A percentile compares a stretch with the other conserved stretches of the same genome.
Evolutionary conservation across 164 flowering plant genomes (phyloP).

Genomic region (Platanus orientalis): DNA sequence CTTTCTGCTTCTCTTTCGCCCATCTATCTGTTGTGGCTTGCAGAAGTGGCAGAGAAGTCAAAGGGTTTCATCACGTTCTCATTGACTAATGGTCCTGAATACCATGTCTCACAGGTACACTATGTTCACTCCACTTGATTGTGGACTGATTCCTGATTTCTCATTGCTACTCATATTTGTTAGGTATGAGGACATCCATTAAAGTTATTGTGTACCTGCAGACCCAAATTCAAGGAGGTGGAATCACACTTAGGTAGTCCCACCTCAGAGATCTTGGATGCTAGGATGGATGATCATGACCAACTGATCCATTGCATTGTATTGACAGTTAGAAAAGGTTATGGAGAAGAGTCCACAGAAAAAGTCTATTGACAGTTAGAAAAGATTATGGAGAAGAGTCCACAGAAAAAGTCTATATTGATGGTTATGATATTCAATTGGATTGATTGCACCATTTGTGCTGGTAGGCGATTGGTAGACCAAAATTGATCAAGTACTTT

Average conservation of each 20-base stretch:
- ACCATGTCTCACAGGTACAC: conserved; percentile 87
- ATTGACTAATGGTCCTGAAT: conserved; percentile 84
- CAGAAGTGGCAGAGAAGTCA: conserved; percentile 47
- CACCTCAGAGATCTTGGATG: too few species aligned
- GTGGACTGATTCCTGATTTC: not conserved
- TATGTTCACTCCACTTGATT: conserved; percentile 3
- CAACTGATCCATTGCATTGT: not conserved
- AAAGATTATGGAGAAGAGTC: not conserved
- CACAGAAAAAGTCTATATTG: not conserved
- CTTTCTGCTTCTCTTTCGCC: not conserved
- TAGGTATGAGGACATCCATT: not conserved
- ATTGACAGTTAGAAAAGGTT: too few species aligned
- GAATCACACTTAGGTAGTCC: not conserved
- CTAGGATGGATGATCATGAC: not conserved
- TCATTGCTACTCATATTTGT: not conserved
- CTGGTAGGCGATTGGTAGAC: not conserved
- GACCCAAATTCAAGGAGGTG: not conserved
- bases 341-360: not conserved
- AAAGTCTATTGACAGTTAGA: not conserved
- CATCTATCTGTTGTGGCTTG: conserved; percentile 3
- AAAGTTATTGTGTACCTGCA: not conserved
- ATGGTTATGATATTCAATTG: not conserved
- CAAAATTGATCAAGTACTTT: not conserved
- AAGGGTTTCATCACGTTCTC: conserved; percentile 79
- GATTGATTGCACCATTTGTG: not conserved